Conservation (phyloP, 192 early-diverging fungal species). For the Phycomyces blakesleeanus region DNA sequence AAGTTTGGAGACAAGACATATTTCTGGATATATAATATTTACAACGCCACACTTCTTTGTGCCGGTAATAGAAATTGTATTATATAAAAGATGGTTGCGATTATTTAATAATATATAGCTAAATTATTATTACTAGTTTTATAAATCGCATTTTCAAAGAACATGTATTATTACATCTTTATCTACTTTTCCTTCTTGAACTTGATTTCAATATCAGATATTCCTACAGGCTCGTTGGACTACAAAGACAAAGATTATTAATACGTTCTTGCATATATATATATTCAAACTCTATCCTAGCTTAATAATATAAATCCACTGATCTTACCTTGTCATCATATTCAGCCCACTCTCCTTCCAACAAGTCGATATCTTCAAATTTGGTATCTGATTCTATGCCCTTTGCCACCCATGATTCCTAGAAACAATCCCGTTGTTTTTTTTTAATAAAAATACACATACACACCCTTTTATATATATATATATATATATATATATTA, state of each 20-base stretch:
- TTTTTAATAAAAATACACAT: too few relatives aligned
- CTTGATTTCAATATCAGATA: conserved; percentile 53
- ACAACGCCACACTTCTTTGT: too few relatives aligned
- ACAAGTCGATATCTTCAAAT: conserved; percentile 80
- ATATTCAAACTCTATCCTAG: neutral
- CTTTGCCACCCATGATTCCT: conserved; percentile 54
- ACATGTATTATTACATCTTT: too few relatives aligned
- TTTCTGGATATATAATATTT: too few relatives aligned
- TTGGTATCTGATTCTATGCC: conserved; percentile 64
- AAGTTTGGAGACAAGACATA: too few relatives aligned
- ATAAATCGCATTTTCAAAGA: too few relatives aligned
- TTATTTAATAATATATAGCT: too few relatives aligned
- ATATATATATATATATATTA: too few relatives aligned
- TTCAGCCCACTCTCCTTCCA: conserved; percentile 82
- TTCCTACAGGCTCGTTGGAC: conserved; percentile 60
- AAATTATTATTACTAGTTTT: too few relatives aligned
- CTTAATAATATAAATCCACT: neutral
- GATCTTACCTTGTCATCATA: conserved; percentile 76
- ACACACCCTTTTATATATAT: too few relatives aligned
- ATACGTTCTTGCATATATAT: neutral
- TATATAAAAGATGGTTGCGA: too few relatives aligned
- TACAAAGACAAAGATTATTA: conserved; percentile 19
- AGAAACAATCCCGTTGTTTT: neutral
- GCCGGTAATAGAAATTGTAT: too few relatives aligned
- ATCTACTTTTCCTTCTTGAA: conserved; percentile 55